A percentile compares a stretch with the other conserved stretches of the same genome.
These are phyloP conservation scores for Arabidopsis lyrata DNA, from an alignment of 441 rosid species.

Conservation along the genomic window DNA sequence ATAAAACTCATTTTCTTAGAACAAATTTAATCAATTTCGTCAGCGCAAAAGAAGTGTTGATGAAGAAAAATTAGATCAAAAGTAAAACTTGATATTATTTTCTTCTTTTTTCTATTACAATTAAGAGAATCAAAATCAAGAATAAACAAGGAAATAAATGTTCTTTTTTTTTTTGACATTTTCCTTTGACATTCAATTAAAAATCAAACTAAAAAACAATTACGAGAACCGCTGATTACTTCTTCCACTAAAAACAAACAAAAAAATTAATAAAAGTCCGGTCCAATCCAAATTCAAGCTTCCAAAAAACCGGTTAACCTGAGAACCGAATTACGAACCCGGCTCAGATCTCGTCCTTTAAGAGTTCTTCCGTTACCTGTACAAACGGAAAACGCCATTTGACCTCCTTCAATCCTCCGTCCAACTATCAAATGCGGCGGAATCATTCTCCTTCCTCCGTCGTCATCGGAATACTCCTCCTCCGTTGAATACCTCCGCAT, in stretches of 20 bases:
- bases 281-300: slow-evolving; percentile 42
- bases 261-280: slow-evolving; percentile 15
- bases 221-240: slow-evolving; percentile 18
- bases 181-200: slow-evolving; percentile 35
- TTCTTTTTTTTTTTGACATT: slow-evolving; percentile 37
- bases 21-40: neutral
- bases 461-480: slow-evolving; percentile 51
- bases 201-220: slow-evolving; percentile 24
- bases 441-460: slow-evolving; percentile 47
- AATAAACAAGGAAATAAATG: slow-evolving; percentile 32
- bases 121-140: slow-evolving; percentile 23
- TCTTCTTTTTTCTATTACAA: slow-evolving; percentile 29
- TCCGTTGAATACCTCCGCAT: slow-evolving; percentile 42
- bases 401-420: slow-evolving; percentile 55
- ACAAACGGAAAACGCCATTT: slow-evolving; percentile 84
- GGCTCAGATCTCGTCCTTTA: slow-evolving; percentile 82
- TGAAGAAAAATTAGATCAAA: neutral
- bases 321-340: slow-evolving; percentile 84
- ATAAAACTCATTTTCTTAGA: neutral
- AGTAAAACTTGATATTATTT: slow-evolving; percentile 8
- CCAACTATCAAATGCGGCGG: slow-evolving; percentile 85
- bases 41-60: neutral
- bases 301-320: slow-evolving; percentile 89
- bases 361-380: slow-evolving; percentile 87
- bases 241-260: slow-evolving; percentile 20